Evolutionary conservation across 257 asterid species (phyloP).

Genomic region (Gentiana straminea): DNA sequence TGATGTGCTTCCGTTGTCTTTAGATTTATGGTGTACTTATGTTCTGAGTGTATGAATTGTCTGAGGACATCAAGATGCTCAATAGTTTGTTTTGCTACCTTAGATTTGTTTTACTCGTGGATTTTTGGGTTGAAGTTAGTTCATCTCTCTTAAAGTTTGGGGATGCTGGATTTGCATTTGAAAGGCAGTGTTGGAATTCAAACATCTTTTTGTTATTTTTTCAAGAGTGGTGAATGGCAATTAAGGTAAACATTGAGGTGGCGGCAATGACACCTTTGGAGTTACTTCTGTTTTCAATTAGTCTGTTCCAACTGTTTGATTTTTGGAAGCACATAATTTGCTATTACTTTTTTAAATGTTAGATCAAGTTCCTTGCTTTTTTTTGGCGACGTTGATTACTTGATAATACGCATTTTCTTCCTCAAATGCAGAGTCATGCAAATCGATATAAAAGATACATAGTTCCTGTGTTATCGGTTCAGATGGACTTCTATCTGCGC

Average conservation of each 20-base stretch:
- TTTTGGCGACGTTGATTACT: neutral
- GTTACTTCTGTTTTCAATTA: neutral
- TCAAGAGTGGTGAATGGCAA: too few relatives aligned
- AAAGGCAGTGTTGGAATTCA: too few relatives aligned
- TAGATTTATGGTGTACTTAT: neutral
- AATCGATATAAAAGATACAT: slow-evolving; percentile 90
- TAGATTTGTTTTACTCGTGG: too few relatives aligned
- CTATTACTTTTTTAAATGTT: neutral
- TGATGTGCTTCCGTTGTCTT: neutral
- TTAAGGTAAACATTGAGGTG: neutral
- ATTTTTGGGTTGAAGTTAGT: too few relatives aligned
- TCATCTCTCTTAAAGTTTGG: too few relatives aligned
- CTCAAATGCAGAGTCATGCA: slow-evolving; percentile 78
- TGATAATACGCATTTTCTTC: neutral
- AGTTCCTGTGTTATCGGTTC: slow-evolving; percentile 86
- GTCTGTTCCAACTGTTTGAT: too few relatives aligned
- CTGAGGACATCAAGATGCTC: too few relatives aligned
- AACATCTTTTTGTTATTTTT: too few relatives aligned
- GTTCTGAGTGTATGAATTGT: neutral
- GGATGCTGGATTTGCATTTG: too few relatives aligned
- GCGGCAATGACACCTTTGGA: neutral
- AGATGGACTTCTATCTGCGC: slow-evolving; percentile 95
- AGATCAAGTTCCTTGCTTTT: neutral
- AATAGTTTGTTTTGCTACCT: too few relatives aligned
- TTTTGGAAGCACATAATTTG: too few relatives aligned